These are phyloP conservation scores for Brasenia schreberi DNA, from an alignment of 164 flowering plant genomes.

Conservation along the genomic window DNA sequence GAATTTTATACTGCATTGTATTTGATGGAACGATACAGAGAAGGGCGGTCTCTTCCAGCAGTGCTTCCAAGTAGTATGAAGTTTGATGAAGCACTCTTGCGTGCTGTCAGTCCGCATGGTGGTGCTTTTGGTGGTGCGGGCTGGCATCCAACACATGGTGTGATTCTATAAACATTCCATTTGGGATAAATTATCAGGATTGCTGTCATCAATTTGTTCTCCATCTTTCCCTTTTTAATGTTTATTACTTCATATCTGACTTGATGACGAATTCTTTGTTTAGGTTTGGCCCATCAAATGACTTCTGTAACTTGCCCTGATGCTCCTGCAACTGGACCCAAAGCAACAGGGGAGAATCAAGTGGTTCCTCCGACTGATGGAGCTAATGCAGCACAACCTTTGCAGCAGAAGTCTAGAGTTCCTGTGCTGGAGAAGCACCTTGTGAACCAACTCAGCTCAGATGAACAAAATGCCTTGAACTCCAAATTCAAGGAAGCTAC, in stretches of 20 bases:
- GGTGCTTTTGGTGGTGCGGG: slow-evolving; percentile 37
- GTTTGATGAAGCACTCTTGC: slow-evolving; percentile 51
- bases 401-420: slow-evolving; percentile 58
- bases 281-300: slow-evolving; percentile 51
- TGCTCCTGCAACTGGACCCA: slow-evolving; percentile 26
- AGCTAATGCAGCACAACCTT: slow-evolving; percentile 15
- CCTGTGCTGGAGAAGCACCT: slow-evolving; percentile 78
- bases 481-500: slow-evolving; percentile 70
- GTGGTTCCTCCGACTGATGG: slow-evolving; percentile 25
- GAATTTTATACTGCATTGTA: slow-evolving; percentile 90
- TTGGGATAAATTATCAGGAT: background rate
- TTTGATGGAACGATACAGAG: slow-evolving; percentile 89
- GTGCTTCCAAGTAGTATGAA: slow-evolving; percentile 50
- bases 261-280: background rate
- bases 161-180: slow-evolving; percentile 2
- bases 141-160: slow-evolving; percentile 62
- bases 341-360: slow-evolving; percentile 37
- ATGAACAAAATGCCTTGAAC: slow-evolving; percentile 68
- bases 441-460: slow-evolving; percentile 70
- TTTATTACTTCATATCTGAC: background rate
- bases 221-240: background rate
- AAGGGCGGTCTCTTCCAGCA: slow-evolving; percentile 81
- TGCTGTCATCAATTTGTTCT: background rate
- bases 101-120: slow-evolving; percentile 37
- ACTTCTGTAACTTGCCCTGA: slow-evolving; percentile 33